Evolutionary conservation across 2,329 filamentous ascomycete genomes (phyloP).

Genomic region (Colletotrichum sp.): DNA sequence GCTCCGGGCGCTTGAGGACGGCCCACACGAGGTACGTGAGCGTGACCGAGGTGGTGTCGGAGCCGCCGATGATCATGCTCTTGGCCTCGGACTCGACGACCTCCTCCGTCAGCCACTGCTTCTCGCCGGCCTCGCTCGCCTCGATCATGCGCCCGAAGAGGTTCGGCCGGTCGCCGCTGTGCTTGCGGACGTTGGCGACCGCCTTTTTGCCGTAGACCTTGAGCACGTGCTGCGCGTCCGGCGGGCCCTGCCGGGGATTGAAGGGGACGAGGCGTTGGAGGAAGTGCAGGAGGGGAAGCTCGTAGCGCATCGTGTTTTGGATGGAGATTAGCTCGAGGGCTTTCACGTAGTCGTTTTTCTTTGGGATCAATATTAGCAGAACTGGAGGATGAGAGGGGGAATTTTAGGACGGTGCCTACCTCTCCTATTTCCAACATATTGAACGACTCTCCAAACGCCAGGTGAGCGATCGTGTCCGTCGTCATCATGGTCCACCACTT

Average conservation of each 20-base stretch:
- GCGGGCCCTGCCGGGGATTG: not conserved
- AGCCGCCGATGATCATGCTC: slow-evolving; percentile 54
- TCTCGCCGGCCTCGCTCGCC: not conserved
- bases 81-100: slow-evolving; percentile 45
- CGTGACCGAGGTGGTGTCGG: slow-evolving; percentile 55
- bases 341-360: slow-evolving; percentile 9
- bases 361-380: not conserved
- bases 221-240: not conserved
- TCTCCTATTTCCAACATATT: slow-evolving; percentile 46
- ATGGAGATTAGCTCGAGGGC: not conserved
- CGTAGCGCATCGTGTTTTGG: not conserved
- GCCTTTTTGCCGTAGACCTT: not conserved
- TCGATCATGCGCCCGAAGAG: not conserved
- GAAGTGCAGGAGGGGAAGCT: not conserved
- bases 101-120: not conserved
- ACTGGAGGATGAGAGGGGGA: not conserved
- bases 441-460: slow-evolving; percentile 62
- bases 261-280: not conserved
- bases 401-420: not conserved
- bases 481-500: slow-evolving; percentile 61
- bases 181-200: not conserved
- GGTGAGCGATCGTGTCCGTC: slow-evolving; percentile 57
- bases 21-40: slow-evolving; percentile 53
- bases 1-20: slow-evolving; percentile 32
- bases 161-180: not conserved